Evolutionary conservation across 306 rosid genomes (phyloP), one percentile per base, ranked within the genome.

Genomic region (Quercus engelmannii): DNA sequence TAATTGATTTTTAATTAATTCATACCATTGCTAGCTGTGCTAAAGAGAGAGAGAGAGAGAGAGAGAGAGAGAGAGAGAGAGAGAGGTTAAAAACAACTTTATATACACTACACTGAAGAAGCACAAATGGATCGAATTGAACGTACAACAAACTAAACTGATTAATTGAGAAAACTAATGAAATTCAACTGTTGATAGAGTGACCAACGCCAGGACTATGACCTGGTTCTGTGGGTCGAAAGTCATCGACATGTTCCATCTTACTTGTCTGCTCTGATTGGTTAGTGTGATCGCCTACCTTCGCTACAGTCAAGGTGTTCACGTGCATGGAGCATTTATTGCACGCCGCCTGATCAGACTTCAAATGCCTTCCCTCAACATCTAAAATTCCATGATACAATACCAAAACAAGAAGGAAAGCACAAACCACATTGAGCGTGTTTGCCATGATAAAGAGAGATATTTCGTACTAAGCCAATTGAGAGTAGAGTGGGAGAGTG

Each of bases 121-220:
- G 54, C 54, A 49, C 54, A 49, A 49, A 49, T 49, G 54, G 17
- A 35, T 35, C 8, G 41, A 10, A 49, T 49, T 49, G 54, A 13
- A 59, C 33, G 25, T 59, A n/a, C 13, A 20, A 59, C 23, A 20
- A 21, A 3, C 23, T 58, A 20, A 21, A 3, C 23, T 58, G 28
- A 23, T 11, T 58, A 23, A 10, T 20, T 59, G 15, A 59, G 65
- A 58, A 58, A 58, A 58, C 64, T 58, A 49, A 58, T 17, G 10
- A 41, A 15, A 4, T 72, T 84, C 71, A 84, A 46, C 85, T 85
- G 76, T 82, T 71, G 77, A 85, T 63, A 35, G 82, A 79, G 61
- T 88, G 91, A 54, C 89, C 91, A 76, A 85, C 87, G 6, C 87
- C 91, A 2, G 91, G 91, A 35, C 91, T 85, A 30, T 85, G 89